Conservation (phyloP, 2,329 filamentous ascomycete species). For the Orbilia ellipsospora region DNA sequence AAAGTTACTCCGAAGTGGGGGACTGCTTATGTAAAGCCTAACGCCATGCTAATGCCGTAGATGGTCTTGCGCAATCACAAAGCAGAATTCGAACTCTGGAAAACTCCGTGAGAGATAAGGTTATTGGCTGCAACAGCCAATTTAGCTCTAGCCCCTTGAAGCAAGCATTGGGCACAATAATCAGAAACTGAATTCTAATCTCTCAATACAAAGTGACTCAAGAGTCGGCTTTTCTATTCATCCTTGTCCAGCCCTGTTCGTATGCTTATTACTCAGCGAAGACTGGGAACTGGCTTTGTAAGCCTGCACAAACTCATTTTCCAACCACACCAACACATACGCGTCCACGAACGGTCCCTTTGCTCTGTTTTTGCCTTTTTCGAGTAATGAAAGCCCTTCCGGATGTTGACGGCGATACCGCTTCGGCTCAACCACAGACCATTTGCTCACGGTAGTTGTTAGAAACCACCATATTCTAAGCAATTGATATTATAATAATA, state of each 20-base stretch:
- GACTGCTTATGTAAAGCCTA: constrained; percentile 37
- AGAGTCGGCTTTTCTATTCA: constrained; percentile 20
- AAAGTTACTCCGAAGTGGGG: constrained; percentile 46
- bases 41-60: constrained; percentile 17
- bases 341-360: too few species aligned
- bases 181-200: not conserved
- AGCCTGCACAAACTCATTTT: constrained; percentile 10
- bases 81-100: not conserved
- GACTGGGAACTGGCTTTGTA: constrained; percentile 20
- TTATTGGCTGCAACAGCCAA: too few species aligned
- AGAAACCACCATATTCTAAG: not conserved
- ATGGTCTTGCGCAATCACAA: not conserved
- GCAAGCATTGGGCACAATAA: constrained; percentile 33
- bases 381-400: too few species aligned
- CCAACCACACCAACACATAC: too few species aligned
- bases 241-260: constrained; percentile 4
- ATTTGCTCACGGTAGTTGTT: constrained; percentile 10
- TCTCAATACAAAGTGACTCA: constrained; percentile 20
- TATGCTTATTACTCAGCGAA: constrained; percentile 35
- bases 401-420: too few species aligned
- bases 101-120: constrained; percentile 10
- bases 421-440: too few species aligned
- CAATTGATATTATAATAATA: too few species aligned
- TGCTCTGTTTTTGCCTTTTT: too few species aligned
- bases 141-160: not conserved